Evolutionary conservation across 2,329 filamentous ascomycete genomes (phyloP), one percentile per base, ranked within the genome.

Genomic region (Colletotrichum gigasporum): DNA sequence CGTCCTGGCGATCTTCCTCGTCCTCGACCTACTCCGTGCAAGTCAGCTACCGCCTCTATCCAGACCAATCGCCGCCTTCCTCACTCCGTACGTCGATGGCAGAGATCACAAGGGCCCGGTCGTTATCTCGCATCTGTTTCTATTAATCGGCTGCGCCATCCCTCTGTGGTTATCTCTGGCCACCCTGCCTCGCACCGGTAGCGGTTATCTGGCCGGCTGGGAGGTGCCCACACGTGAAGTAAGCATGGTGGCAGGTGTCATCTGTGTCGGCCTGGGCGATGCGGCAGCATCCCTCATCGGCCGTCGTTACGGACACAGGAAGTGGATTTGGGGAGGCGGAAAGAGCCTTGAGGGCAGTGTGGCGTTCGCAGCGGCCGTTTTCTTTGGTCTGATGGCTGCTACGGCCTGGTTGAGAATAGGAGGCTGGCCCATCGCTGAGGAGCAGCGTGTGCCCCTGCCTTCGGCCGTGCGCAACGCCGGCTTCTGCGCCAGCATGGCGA

Each of bases 281-380:
- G 94, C 96, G 0, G 96, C 95, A 0, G 96, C 96, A 1, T 96
- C 92, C 12, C 84, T 99, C 2, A 90, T 98, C 54, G 96, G 96
- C 1, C 86, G 96, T 32, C 88, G 95, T 16, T 97, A 90, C 74
- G 96, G 96, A 3, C 89, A 89, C 26, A 85, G 87, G 32, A 98
- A 97, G 81, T 99, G 96, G 96, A 85, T 94, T 22, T 99, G 96
- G 96, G 92, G 93, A 12, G 96, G 96, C 4, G 95, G 94, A 12
- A 99, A 99, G 83, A 97, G 93, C 67, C 83, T 99, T 2, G 95
- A 99, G 77, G 96, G 96, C 58, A 90, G 87, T 68, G 69, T 90
- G 6, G 96, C 96, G 1, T 98, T 99, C 77, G 91, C 90, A 1
- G 77, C 81, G 4, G 94, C 93, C 3, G 96, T 98, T 4, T 91